Base-by-base conservation (phyloP, 306 rosid species). In the Quillaja saponaria region DNA sequence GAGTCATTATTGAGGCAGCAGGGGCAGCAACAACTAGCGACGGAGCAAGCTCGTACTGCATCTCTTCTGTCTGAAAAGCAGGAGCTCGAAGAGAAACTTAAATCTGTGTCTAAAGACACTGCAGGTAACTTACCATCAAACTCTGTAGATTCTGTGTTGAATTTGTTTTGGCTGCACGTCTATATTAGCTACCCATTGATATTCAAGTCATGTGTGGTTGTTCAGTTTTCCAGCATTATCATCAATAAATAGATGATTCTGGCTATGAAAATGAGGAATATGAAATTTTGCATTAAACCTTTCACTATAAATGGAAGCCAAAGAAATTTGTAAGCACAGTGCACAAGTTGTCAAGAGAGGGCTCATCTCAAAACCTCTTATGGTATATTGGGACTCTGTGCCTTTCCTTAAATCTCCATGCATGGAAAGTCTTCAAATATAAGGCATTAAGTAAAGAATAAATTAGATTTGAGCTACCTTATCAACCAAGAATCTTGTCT, bases 1-100 rank as follows among this genome's bases (percentile, higher is more conserved):
- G 84, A 77, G 61, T 76, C 89, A 47, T 33, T 74, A 33, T 72
- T 89, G 83, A 92, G 98, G 85, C 96, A 80, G 75, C 94, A 84
- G 75, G 96, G 77, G 82, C 85, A 63, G 60, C 83, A 88, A 58
- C 79, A 69, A 68, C 73, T 88, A 74, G 82, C 83, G 20, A 89
- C 77, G 69, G 89, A 79, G 70, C 94, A 86, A 61, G 69, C 77
- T 56, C 63, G 44, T 53, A 72, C 83, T 61, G 75, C 88, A 34
- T 64, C 61, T 45, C 82, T 92, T 35, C 18, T 69, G 49, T 82
- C 87, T 76, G 94, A 86, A 75, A 92, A 92, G 79, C 90, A 79
- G 71, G 89, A 78, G 63, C 64, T 92, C 77, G 95, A 86, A 68
- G 89, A 86, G 76, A 84, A 82, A 65, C 82, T 92, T 53, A 64